Percentiles rank a stretch among this genome's conserved stretches.
phyloP scores from a whole-genome alignment of 495 filamentous ascomycete genomes.

The Tuber indicum region DNA sequence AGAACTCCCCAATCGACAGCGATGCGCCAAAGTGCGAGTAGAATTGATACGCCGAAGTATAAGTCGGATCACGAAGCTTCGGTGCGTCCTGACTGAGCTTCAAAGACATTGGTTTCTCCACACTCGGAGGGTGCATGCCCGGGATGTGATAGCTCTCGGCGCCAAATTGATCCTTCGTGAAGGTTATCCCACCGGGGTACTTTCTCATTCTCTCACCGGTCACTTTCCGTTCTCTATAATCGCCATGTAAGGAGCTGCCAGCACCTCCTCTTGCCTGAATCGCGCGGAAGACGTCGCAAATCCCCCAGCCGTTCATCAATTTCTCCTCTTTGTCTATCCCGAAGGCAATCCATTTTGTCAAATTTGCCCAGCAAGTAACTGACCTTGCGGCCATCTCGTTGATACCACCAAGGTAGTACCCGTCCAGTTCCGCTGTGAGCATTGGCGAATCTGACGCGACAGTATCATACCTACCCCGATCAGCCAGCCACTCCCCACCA shows the following conservation, averaged over 20 bases:
- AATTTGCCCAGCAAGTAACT: conserved; percentile 37
- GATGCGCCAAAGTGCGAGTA: conserved; percentile 36
- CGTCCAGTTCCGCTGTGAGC: conserved; percentile 32
- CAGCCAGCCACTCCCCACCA: not conserved
- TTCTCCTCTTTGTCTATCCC: conserved; percentile 34
- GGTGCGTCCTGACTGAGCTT: not conserved
- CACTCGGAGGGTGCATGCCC: not conserved
- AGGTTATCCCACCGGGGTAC: conserved; percentile 15
- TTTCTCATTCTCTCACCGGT: not conserved
- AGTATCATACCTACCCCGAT: conserved; percentile 14
- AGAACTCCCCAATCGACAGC: conserved; percentile 23
- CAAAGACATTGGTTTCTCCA: not conserved
- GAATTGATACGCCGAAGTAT: conserved; percentile 32
- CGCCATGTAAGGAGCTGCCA: conserved; percentile 9
- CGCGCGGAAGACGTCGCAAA: conserved; percentile 41
- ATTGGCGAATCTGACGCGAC: conserved; percentile 33
- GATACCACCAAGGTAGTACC: conserved; percentile 39
- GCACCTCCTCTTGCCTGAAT: conserved; percentile 34
- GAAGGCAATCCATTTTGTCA: conserved; percentile 35
- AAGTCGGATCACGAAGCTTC: conserved; percentile 22
- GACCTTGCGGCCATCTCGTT: conserved; percentile 38
- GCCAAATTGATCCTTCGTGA: conserved; percentile 29
- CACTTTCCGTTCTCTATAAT: not conserved
- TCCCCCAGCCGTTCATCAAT: conserved; percentile 28
- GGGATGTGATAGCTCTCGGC: conserved; percentile 34